phyloP scores from a whole-genome alignment of 345 rosid genomes.

The Euphorbia tirucalli region DNA sequence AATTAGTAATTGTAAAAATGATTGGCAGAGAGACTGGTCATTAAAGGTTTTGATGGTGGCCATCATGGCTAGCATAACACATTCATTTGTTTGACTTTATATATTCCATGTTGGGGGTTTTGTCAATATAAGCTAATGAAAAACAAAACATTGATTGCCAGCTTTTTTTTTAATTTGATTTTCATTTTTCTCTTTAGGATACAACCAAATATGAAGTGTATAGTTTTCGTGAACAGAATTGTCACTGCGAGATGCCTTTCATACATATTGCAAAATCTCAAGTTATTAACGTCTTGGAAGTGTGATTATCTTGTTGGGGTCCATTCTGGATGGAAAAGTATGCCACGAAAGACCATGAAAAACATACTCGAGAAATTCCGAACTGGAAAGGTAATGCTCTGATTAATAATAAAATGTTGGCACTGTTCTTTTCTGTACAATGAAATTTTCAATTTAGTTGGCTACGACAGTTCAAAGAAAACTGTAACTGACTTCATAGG shows the following conservation, averaged over 20 bases:
- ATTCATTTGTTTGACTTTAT: too few species aligned
- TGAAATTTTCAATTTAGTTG: not conserved
- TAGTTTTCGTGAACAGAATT: constrained; percentile 89
- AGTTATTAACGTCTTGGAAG: constrained; percentile 69
- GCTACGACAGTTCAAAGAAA: not conserved
- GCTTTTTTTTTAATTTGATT: constrained; percentile 13
- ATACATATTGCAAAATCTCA: constrained; percentile 58
- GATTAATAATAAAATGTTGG: constrained; percentile 4
- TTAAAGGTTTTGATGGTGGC: not conserved
- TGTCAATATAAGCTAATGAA: not conserved
- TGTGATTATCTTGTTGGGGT: constrained; percentile 88
- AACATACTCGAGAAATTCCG: constrained; percentile 65
- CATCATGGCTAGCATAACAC: not conserved
- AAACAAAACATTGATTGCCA: not conserved
- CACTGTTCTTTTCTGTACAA: constrained; percentile 7
- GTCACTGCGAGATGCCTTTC: constrained; percentile 76
- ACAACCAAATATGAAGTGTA: constrained; percentile 74
- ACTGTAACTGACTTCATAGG: constrained; percentile 4
- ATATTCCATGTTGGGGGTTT: not conserved
- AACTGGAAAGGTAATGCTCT: constrained; percentile 64
- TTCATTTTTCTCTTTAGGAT: constrained; percentile 44
- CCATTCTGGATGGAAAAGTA: constrained; percentile 71
- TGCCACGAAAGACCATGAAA: constrained; percentile 72
- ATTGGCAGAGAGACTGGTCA: not conserved
- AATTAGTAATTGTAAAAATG: not conserved